Conservation (phyloP, 1,284 basidiomycete species). For the Pseudozyma thailandica region DNA sequence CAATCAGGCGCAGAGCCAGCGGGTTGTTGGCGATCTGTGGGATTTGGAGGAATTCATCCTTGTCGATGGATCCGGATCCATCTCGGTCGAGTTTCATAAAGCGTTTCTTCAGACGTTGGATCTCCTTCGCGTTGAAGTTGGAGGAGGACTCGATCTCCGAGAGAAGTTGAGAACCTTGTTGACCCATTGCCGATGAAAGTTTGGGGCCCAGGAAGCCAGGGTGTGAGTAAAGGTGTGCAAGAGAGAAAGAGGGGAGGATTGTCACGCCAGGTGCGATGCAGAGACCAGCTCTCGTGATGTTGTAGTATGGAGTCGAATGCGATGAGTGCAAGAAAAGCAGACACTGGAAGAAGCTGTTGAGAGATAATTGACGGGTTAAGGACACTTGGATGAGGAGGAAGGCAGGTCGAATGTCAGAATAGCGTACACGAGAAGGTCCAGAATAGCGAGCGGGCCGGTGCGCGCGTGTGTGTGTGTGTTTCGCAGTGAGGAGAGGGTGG, state of each 20-base stretch:
- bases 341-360: not conserved
- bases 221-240: not conserved
- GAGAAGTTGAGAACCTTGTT: slow-evolving; percentile 85
- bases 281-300: slow-evolving; percentile 6
- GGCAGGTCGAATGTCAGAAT: not conserved
- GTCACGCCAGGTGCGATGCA: slow-evolving; percentile 2
- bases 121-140: slow-evolving; percentile 73
- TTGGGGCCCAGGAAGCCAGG: not conserved
- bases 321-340: not conserved
- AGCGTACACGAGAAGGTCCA: not conserved
- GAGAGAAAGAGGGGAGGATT: not conserved
- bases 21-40: slow-evolving; percentile 99
- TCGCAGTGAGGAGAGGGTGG: too few species aligned
- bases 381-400: not conserved
- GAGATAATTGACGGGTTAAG: too few species aligned
- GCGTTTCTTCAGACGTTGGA: slow-evolving; percentile 89
- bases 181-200: slow-evolving; percentile 62
- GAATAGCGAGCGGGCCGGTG: not conserved
- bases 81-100: slow-evolving; percentile 99
- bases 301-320: not conserved
- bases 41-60: slow-evolving; percentile 98
- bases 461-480: not conserved
- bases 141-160: slow-evolving; percentile 91
- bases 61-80: slow-evolving; percentile 96
- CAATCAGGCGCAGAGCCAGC: slow-evolving; percentile 95